Base-by-base conservation (phyloP, 2,329 filamentous ascomycete species). In the Hypoxylon sp. region DNA sequence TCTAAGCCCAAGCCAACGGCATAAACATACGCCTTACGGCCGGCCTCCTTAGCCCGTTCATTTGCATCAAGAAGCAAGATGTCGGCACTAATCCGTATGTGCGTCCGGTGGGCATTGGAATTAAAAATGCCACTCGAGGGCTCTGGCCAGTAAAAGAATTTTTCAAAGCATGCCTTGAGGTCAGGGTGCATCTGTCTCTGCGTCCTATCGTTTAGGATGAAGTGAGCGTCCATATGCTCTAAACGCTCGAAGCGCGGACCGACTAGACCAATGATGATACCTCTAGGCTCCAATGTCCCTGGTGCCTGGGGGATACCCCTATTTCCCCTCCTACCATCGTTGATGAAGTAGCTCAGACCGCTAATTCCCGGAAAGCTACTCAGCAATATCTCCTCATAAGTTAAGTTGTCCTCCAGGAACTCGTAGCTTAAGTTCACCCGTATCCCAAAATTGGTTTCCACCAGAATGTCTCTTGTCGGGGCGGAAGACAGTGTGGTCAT, bases 331-430 rank as follows among this genome's bases (percentile, higher is more conserved):
- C 37, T 21, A 6, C 77, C 76, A 27, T 74, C 65, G 52, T 78
- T 78, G 48, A 77, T 67, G 66, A 78, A 78, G 27, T 65, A 70
- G 45, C 75, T 77, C 0, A 74, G 69, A 1, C 73, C 69, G 59
- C 75, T 77, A 12, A 76, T 74, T 1, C 72, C 77, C 0, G 78
- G 23, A 7, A 78, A 63, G 30, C 74, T 74, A 6, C 74, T 65
- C 5, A 78, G 68, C 76, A 78, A 76, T 5, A 78, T 78, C 64
- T 78, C 76, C 50, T 78, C 77, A 47, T 78, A 78, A 53, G 73
- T 77, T 5, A 78, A 65, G 56, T 76, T 75, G 0, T 76, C 72
- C 1, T 34, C 2, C 0, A 78, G 68, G n/a, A 32, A 5, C 6
- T 74, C 70, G 3, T 27, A 19, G 5, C 7, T 8, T 46, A 73